A percentile compares a stretch with the other conserved stretches of the same genome.
phyloP scores from a whole-genome alignment of 2,329 filamentous ascomycete genomes.

The Dryadomyces quercus-mongolicae region DNA sequence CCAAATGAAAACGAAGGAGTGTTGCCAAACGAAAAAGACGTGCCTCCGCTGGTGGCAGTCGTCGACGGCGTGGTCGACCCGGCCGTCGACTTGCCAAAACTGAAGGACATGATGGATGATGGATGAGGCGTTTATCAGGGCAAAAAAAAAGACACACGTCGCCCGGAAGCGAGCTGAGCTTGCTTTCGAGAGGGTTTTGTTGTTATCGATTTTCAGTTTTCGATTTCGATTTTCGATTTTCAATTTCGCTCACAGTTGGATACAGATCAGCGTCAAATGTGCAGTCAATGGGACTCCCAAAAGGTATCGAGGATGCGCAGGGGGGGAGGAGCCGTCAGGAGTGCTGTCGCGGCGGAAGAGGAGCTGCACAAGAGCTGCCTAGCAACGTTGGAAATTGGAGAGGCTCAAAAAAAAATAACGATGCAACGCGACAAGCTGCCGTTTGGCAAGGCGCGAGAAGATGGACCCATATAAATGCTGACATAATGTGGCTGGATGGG shows the following conservation, averaged over 20 bases:
- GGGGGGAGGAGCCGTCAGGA: neutral
- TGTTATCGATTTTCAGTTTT: neutral
- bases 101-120: conserved; percentile 12
- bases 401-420: conserved; percentile 1
- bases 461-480: neutral
- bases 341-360: neutral
- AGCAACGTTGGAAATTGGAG: conserved; percentile 1
- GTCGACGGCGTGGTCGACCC: conserved; percentile 25
- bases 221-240: neutral
- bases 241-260: neutral
- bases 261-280: neutral
- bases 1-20: conserved; percentile 29
- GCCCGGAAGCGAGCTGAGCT: neutral
- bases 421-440: conserved; percentile 1
- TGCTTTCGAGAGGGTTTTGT: too few species aligned
- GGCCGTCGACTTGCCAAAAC: conserved; percentile 21
- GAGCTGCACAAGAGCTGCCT: neutral
- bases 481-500: neutral
- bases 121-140: neutral
- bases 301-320: neutral
- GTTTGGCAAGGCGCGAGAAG: neutral
- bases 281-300: neutral
- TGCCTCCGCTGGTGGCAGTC: conserved; percentile 18
- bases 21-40: conserved; percentile 22
- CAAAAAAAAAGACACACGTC: neutral